A percentile compares a stretch with the other conserved stretches of the same genome.
Evolutionary conservation across 2,329 filamentous ascomycete species (phyloP).

Genomic region (Diatrype stigma): DNA sequence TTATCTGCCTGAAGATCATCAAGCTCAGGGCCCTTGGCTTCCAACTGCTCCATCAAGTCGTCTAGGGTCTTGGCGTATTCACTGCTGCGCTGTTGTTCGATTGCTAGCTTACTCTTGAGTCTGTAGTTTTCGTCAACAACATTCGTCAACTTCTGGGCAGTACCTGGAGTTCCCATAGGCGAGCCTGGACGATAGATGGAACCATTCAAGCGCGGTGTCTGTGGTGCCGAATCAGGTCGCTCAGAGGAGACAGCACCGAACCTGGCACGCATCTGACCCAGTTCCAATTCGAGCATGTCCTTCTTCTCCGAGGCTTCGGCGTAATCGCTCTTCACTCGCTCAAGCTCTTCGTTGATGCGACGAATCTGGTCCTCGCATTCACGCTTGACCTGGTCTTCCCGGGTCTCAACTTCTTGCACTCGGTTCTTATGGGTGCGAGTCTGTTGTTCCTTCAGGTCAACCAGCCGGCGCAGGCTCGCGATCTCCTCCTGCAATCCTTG

Average conservation of each 20-base stretch:
- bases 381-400: constrained; percentile 60
- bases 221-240: constrained; percentile 47
- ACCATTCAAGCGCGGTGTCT: constrained; percentile 58
- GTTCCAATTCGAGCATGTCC: constrained; percentile 47
- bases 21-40: constrained; percentile 82
- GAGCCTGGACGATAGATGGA: constrained; percentile 52
- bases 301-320: constrained; percentile 44
- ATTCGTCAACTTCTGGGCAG: constrained; percentile 57
- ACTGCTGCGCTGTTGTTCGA: constrained; percentile 69
- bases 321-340: constrained; percentile 47
- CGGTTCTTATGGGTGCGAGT: constrained; percentile 68
- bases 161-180: constrained; percentile 59
- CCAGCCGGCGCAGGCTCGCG: constrained; percentile 73
- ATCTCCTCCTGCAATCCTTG: constrained; percentile 85
- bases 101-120: constrained; percentile 67
- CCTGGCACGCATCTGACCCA: constrained; percentile 50
- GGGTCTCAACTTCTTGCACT: constrained; percentile 63
- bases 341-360: constrained; percentile 52
- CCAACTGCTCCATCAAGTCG: constrained; percentile 78
- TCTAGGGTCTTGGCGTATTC: constrained; percentile 75
- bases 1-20: constrained; percentile 81
- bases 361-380: constrained; percentile 59
- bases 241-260: constrained; percentile 37
- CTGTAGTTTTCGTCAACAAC: constrained; percentile 62
- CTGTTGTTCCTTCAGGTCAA: constrained; percentile 75